These are phyloP conservation scores for Ogataea saltuana DNA, from an alignment of 805 yeast species.

Conservation along the genomic window DNA sequence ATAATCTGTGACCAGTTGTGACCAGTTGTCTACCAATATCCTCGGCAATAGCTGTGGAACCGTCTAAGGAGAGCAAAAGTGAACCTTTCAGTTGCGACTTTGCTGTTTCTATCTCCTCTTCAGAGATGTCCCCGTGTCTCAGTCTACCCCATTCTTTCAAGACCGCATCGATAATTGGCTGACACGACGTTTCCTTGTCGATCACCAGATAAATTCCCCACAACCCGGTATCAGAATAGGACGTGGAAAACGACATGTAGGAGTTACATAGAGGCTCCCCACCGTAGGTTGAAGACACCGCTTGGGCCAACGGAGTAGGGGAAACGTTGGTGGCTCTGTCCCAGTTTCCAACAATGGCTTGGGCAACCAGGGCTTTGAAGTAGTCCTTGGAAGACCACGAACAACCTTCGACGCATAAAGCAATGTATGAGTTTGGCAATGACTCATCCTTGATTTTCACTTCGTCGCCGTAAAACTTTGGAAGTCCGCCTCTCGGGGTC, in stretches of 20 bases:
- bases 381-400: conserved; percentile 97
- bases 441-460: conserved; percentile 79
- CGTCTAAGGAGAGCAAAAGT: conserved; percentile 83
- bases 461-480: conserved; percentile 84
- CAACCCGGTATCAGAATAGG: conserved; percentile 94
- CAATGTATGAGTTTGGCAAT: conserved; percentile 87
- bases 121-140: conserved; percentile 72
- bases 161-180: conserved; percentile 70
- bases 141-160: conserved; percentile 87
- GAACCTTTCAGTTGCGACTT: conserved; percentile 95
- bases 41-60: conserved; percentile 94
- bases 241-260: conserved; percentile 94
- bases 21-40: conserved; percentile 97
- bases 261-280: conserved; percentile 81
- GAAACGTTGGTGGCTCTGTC: conserved; percentile 87
- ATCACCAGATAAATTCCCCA: conserved; percentile 96
- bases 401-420: conserved; percentile 95
- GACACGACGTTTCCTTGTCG: conserved; percentile 68
- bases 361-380: conserved; percentile 92
- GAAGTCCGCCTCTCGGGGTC: conserved; percentile 69
- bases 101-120: conserved; percentile 88
- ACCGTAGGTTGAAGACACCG: conserved; percentile 42
- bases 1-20: conserved; percentile 79
- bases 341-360: conserved; percentile 97
- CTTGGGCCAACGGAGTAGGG: conserved; percentile 81